Conservation (phyloP, 768 basidiomycete genomes). For the Trametes elegans region DNA sequence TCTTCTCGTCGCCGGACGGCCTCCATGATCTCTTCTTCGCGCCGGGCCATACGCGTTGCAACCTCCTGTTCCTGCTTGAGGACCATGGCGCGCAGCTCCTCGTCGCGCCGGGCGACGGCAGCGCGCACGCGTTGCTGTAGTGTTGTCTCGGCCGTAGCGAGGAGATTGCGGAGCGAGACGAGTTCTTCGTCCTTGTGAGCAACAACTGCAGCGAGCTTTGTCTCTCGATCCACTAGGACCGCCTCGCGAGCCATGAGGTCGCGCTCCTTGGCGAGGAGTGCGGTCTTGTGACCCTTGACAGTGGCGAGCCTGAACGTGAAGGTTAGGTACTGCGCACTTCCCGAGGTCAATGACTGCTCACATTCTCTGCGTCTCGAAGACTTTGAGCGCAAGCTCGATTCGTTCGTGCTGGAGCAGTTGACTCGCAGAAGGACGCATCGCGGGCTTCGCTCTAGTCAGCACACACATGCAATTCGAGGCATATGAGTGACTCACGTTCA, state of each 20-base stretch:
- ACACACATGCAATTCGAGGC: conserved; percentile 25
- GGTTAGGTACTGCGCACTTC: neutral
- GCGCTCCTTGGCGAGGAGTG: conserved; percentile 57
- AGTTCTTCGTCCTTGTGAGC: conserved; percentile 63
- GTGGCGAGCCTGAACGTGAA: conserved; percentile 48
- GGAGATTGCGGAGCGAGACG: conserved; percentile 39
- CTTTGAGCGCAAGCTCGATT: conserved; percentile 65
- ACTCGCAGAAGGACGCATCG: conserved; percentile 80
- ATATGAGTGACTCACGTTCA: conserved; percentile 54
- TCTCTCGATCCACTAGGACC: conserved; percentile 53
- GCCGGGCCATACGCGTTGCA: conserved; percentile 54
- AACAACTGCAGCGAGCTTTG: conserved; percentile 44
- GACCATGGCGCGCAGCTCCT: conserved; percentile 64
- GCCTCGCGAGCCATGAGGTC: conserved; percentile 61
- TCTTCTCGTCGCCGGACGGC: conserved; percentile 63
- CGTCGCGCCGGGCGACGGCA: conserved; percentile 62
- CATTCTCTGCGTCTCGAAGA: conserved; percentile 80
- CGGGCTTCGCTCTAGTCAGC: conserved; percentile 50
- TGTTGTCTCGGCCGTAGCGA: conserved; percentile 40
- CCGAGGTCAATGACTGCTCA: conserved; percentile 31
- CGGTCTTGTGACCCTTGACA: conserved; percentile 62
- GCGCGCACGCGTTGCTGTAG: conserved; percentile 43
- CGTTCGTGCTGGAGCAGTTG: conserved; percentile 82
- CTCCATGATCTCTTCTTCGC: conserved; percentile 72
- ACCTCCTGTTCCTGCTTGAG: conserved; percentile 71